These are phyloP conservation scores for Phytophthora cajani DNA, from an alignment of 352 stramenopile genomes.

Conservation along the genomic window DNA sequence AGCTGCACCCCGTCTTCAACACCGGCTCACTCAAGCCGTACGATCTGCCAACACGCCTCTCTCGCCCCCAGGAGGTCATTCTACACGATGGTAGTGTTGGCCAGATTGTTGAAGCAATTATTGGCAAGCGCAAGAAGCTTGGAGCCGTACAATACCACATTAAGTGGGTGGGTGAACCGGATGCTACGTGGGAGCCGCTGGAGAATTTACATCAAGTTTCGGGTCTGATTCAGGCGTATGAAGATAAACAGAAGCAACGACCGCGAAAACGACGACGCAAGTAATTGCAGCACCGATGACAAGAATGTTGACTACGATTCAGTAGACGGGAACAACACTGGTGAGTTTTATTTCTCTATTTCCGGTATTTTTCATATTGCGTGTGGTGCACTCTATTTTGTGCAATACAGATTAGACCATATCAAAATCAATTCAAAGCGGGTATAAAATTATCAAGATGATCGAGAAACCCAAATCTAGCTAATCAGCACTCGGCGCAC, in stretches of 20 bases:
- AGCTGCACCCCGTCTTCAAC: too few species aligned
- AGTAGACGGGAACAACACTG: neutral
- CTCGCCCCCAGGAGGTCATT: neutral
- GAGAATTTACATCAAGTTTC: neutral
- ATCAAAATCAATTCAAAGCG: neutral
- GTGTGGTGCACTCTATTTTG: neutral
- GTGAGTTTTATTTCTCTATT: neutral
- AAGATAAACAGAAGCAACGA: neutral
- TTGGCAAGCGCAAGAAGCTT: constrained; percentile 1
- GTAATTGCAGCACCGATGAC: neutral
- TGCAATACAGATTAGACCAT: neutral
- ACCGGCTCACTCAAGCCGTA: constrained; percentile 4
- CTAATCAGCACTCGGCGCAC: neutral
- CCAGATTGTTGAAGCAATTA: constrained; percentile 6
- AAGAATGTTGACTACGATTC: neutral
- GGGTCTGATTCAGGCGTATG: neutral
- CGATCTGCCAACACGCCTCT: neutral
- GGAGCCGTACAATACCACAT: neutral
- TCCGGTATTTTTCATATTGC: neutral
- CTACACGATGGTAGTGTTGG: constrained; percentile 5
- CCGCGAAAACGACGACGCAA: neutral
- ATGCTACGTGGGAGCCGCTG: neutral
- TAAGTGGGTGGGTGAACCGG: neutral
- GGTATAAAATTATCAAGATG: neutral
- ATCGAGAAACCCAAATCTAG: neutral